Evolutionary conservation across 495 filamentous ascomycete species (phyloP), one percentile per base, ranked within the genome.

Genomic region (Penicillium cataractarum): DNA sequence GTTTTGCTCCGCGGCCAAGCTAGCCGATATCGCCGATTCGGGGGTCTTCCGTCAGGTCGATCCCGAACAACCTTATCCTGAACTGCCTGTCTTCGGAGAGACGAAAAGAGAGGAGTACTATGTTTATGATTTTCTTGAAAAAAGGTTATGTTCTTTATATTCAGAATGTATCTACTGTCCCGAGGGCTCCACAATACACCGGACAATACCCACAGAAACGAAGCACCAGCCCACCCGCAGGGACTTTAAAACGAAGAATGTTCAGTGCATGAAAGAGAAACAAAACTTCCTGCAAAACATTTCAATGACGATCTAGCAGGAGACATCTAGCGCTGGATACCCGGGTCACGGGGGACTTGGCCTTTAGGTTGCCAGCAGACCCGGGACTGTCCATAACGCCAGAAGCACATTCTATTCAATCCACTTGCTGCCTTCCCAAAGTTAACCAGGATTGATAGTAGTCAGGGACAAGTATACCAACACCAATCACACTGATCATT

Each of bases 1-100:
- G 54, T 57, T 71, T 71, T 71, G 62, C 65, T 69, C 68, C 66
- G 68, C 70, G 62, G 67, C 67, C 65, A 72, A 63, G 50, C 67
- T 60, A 68, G 58, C 70, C 70, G 70, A 70, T 66, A 65, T 63
- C 67, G 70, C 70, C 63, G 64, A 59, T 50, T 51, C 33, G 51
- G 62, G 48, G 29, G 31, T 29, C 32, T 61, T 59, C 52, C 55
- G 53, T 64, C 52, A 58, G 57, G 48, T 48, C 42, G 27, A 61
- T 61, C 44, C 46, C 37, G 60, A 50, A 58, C 56, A 33, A 58
- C 7, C 27, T 21, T 13, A 33, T 32, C 29, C 1, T 10, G 19
- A 22, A 10, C 0, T 53, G 29, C 4, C 1, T 15, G 46, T 15
- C 4, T 29, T 27, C 12, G 12, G 13, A 27, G 22, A 6, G 42